Evolutionary conservation across 352 stramenopile genomes (phyloP).

Genomic region (Globisporangium lucens): DNA sequence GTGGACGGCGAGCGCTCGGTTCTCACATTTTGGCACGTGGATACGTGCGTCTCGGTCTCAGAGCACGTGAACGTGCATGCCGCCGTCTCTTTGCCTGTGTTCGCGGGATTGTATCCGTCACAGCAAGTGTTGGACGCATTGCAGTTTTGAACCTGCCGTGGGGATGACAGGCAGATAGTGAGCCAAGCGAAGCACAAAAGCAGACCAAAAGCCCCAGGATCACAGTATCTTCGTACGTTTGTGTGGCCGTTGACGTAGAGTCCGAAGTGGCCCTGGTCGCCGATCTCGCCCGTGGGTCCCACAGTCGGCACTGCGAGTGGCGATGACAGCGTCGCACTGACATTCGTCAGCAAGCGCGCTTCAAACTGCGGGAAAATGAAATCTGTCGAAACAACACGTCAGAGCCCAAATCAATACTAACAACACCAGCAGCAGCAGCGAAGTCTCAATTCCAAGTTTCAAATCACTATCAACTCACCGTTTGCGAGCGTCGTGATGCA

Average conservation of each 20-base stretch:
- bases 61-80: slow-evolving; percentile 41
- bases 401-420: background rate
- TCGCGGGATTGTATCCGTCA: slow-evolving; percentile 39
- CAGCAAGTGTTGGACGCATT: slow-evolving; percentile 88
- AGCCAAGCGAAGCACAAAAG: background rate
- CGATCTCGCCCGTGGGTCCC: slow-evolving; percentile 79
- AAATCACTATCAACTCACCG: slow-evolving; percentile 27
- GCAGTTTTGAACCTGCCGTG: slow-evolving; percentile 82
- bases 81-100: slow-evolving; percentile 14
- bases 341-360: slow-evolving; percentile 69
- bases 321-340: slow-evolving; percentile 36
- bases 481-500: slow-evolving; percentile 50
- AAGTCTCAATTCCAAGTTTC: background rate
- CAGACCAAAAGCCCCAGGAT: background rate
- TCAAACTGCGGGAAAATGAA: slow-evolving; percentile 77
- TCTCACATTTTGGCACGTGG: slow-evolving; percentile 34
- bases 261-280: slow-evolving; percentile 89
- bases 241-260: slow-evolving; percentile 86
- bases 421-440: background rate
- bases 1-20: slow-evolving; percentile 37
- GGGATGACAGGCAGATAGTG: background rate
- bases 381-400: slow-evolving; percentile 35
- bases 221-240: slow-evolving; percentile 35
- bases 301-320: slow-evolving; percentile 46
- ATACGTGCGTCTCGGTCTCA: slow-evolving; percentile 36